Base-by-base conservation (phyloP, 129 eudicot species). In the Erigeron canadensis region DNA sequence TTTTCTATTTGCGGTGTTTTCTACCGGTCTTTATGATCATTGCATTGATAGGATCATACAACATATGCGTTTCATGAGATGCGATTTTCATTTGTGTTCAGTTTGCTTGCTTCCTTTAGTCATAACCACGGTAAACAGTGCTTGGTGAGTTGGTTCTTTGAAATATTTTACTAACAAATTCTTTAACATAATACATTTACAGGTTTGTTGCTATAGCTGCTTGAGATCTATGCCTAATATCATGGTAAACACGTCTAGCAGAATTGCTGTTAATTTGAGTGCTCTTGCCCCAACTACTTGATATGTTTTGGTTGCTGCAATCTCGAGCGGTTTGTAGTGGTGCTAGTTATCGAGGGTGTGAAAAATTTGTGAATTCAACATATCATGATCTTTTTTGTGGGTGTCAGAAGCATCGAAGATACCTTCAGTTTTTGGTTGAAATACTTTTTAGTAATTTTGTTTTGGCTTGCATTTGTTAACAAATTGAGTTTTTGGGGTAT, bases 171-270 rank as follows among this genome's bases (percentile, higher is more conserved):
- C 8, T 44, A 23, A 19, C 10, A 6, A 41, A 34, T 69, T 8
- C 11, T 8, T 5, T 54, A 54, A 38, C 51, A 54, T 5, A 22
- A 65, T 50, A 37, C 3, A 39, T 61, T 38, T 73, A 17, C 67
- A 75, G 80, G 80, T 75, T 65, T 55, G 39, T 54, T 54, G 67
- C 16, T 69, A 28, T 71, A 56, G 68, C 67, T 71, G 65, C 76
- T 71, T 7, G 42, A 44, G 67, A 71, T 43, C 42, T 67, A 48
- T 67, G 45, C 69, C 40, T 46, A 46, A 34, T 45, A 59, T 72
- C 69, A 44, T 23, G 73, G 48, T 65, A 50, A 73, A 28, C 34
- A 28, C 1, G 34, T 28, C 34, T 28, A 22, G 73, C 38, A 55
- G 50, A 75, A 75, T 54, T 67, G 51, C 42, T 34, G 37, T 43